Evolutionary conservation across 2,329 filamentous ascomycete species (phyloP), one percentile per base, ranked within the genome.

Genomic region (Didymella glomerata): DNA sequence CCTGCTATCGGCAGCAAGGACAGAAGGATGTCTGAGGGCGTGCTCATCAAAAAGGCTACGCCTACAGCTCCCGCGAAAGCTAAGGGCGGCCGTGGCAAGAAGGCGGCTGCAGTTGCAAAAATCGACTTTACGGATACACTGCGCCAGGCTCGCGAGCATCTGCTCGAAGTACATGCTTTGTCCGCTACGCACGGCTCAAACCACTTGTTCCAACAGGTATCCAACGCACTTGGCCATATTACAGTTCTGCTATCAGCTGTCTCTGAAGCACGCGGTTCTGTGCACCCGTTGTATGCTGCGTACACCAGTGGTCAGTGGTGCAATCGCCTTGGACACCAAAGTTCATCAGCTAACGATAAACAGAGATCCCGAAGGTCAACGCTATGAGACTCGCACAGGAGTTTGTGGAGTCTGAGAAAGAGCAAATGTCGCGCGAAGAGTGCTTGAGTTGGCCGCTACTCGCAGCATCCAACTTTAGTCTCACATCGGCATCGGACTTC

Each of bases 311-410:
- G 73, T 75, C 67, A 46, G 69, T 68, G n/a, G n/a, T n/a, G n/a
- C n/a, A n/a, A n/a, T n/a, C n/a, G n/a, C n/a, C n/a, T n/a, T n/a
- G n/a, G n/a, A n/a, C n/a, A n/a, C n/a, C n/a, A n/a, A n/a, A n/a
- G n/a, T n/a, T n/a, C 6, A 9, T 4, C 4, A 7, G 20, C 61
- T 71, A 48, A 66, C 47, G 5, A 14, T 14, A 10, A 18, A 22
- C 88, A 66, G 90, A 94, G 76, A 79, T 90, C 30, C 88, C 89
- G 5, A 88, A 90, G 49, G 90, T 88, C 40, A 79, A 91, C 59
- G 87, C 88, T 0, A 86, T 89, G 79, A 82, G 82, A 40, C 82
- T 89, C n/a, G 88, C 92, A 80, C 67, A 88, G 82, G 74, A 85
- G 79, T 48, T 81, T 82, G 54, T 80, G 67, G 50, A 79, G 75